Evolutionary conservation across 2,329 filamentous ascomycete genomes (phyloP), one percentile per base, ranked within the genome.

Genomic region (Microcyclospora tardicrescens): DNA sequence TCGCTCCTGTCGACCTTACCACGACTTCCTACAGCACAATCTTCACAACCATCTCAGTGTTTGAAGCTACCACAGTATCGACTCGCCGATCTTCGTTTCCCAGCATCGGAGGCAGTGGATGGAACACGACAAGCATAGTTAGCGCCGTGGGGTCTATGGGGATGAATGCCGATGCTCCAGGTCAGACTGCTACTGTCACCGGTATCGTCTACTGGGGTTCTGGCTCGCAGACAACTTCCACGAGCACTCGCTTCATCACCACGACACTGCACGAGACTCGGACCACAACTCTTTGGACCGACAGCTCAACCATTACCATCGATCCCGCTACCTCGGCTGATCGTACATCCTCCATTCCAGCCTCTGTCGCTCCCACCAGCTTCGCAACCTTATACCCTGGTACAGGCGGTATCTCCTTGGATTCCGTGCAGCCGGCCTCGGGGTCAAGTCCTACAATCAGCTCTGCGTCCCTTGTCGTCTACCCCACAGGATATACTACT

Each of bases 21-120:
- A 47, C 45, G 1, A 57, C 55, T 5, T 38, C 47, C 24, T 53
- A 46, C 12, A 55, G 51, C 44, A 56, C 54, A 2, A 38, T 38
- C 16, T 53, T 47, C 38, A 44, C 31, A 11, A 56, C 55, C 5
- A 42, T 48, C 10, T 44, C 45, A 10, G 24, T 53, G 10, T 51
- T 41, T 8, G 40, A 38, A 14, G 46, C 37, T 8, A 29, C 13
- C 12, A 33, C n/a, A 16, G 24, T n/a, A 5, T 37, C 35, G 9
- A 44, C 16, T 38, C 43, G 12, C 38, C 48, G 24, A 33, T 37
- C 48, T 2, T 47, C 52, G 4, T 52, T 50, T 35, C 33, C 45
- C 16, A 52, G 52, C n/a, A 39, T 51, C 5, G 51, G 50, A 9
- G 43, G 44, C 16, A 43, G 40, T 6, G 54, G 54, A 5, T 56